Percentiles rank a stretch among this genome's conserved stretches.
Evolutionary conservation across 1,284 basidiomycete species (phyloP).

Genomic region (Apiotrichum domesticum): DNA sequence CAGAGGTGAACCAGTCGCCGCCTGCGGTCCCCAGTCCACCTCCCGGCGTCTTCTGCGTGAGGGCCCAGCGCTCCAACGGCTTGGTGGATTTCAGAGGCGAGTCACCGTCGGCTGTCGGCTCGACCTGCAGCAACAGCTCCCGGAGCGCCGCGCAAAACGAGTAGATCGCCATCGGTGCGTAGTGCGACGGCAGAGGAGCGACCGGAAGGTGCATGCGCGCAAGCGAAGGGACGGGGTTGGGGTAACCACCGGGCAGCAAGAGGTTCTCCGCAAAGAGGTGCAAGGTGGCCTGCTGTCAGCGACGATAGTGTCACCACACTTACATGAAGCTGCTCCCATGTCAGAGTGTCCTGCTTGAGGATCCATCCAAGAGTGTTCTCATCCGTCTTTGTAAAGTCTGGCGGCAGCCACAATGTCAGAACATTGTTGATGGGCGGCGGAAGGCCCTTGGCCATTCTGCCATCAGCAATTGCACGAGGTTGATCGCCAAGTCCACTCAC

Average conservation of each 20-base stretch:
- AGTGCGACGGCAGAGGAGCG: constrained; percentile 36
- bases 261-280: constrained; percentile 39
- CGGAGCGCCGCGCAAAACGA: constrained; percentile 35
- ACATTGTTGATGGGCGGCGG: constrained; percentile 35
- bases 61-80: constrained; percentile 33
- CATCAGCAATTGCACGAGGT: neutral
- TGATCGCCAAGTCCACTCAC: constrained; percentile 17
- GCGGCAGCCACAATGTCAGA: constrained; percentile 33
- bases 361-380: constrained; percentile 40
- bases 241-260: constrained; percentile 36
- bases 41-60: constrained; percentile 33
- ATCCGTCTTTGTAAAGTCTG: constrained; percentile 30
- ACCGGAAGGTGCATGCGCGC: constrained; percentile 33
- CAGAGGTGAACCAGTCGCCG: constrained; percentile 39
- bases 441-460: constrained; percentile 36
- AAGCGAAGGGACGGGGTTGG: constrained; percentile 39
- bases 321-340: constrained; percentile 30
- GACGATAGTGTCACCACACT: constrained; percentile 22
- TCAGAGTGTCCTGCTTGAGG: constrained; percentile 29
- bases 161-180: constrained; percentile 35
- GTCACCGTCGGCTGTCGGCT: constrained; percentile 16
- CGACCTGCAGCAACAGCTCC: constrained; percentile 29
- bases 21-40: constrained; percentile 9
- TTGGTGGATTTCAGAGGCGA: neutral
- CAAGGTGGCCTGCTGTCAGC: constrained; percentile 29